These are phyloP conservation scores for Chlorella sp. DNA, from an alignment of 139 green algal genomes.

Conservation along the genomic window DNA sequence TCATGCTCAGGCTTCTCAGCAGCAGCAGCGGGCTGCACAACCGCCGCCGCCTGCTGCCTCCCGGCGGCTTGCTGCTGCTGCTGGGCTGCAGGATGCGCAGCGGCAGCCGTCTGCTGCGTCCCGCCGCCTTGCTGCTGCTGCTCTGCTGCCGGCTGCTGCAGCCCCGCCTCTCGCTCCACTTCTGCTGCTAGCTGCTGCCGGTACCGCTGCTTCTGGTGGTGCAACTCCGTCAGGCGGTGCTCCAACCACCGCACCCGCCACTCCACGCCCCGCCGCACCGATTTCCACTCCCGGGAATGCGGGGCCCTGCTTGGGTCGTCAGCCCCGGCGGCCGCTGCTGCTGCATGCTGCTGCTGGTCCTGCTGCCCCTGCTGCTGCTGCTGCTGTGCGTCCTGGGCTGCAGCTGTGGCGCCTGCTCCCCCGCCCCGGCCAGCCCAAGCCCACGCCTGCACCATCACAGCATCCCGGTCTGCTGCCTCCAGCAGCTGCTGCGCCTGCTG, in stretches of 20 bases:
- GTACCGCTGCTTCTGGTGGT: constrained; percentile 36
- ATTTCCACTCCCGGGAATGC: constrained; percentile 7
- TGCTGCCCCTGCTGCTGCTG: not conserved
- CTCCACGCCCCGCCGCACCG: constrained; percentile 37
- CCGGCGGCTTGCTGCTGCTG: not conserved
- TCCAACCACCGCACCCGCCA: constrained; percentile 61
- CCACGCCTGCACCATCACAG: constrained; percentile 26
- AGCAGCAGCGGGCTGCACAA: not conserved
- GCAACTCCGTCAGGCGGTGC: constrained; percentile 51
- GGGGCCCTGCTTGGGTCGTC: too few relatives aligned
- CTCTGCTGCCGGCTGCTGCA: not conserved
- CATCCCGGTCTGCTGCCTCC: not conserved
- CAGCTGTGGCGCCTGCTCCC: not conserved
- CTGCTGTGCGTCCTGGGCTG: constrained; percentile 1
- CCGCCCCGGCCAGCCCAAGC: not conserved
- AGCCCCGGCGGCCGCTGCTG: not conserved
- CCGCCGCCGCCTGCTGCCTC: not conserved
- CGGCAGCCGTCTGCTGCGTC: not conserved
- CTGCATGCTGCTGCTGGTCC: not conserved
- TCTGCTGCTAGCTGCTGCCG: constrained; percentile 9
- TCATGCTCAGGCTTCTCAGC: not conserved
- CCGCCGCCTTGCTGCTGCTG: not conserved
- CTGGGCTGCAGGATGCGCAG: not conserved
- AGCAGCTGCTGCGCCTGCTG: not conserved
- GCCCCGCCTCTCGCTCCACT: constrained; percentile 8